Evolutionary conservation across 768 basidiomycete genomes (phyloP), one percentile per base, ranked within the genome.

Genomic region (Hypholoma sublateritium): DNA sequence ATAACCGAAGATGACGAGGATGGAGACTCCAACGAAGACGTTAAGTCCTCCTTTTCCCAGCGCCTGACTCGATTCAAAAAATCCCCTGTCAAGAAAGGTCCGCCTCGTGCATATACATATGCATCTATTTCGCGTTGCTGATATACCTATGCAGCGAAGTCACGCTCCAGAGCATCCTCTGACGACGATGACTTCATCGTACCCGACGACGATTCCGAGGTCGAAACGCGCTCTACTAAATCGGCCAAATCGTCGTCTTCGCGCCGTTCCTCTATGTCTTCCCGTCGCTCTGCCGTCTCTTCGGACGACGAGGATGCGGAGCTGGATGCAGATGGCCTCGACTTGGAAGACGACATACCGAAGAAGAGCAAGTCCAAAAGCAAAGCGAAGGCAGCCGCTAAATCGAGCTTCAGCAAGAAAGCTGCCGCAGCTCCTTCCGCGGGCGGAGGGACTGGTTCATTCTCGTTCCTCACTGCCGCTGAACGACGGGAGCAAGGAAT

Each of bases 131-230:
- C 32, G 54, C 6, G 42, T 45, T 42, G 34, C 59, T 36, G 17
- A 43, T 44, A 36, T 13, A n/a, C 56, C 9, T 54, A 85, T 81
- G 69, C 28, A 32, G 28, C 28, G 19, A 80, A 76, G 61, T 66
- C 77, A 2, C 74, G 69, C 50, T 76, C 75, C 17, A 61, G 70
- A 74, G 59, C 76, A 64, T 32, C 69, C 5, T 65, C 66, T 3
- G 83, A 80, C 49, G 87, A 90, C 59, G 86, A 91, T 49, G 87
- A 90, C 57, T 92, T 93, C 65, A 80, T 91, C 62, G 86, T 80
- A 37, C 81, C 86, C 17, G 84, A 84, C 43, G 85, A 47, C 7
- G 46, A 85, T 43, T 83, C 82, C 11, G 88, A 87, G 21, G 78
- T 76, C 1, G 87, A 87, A 24, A 69, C 69, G 7, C 77, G 72